These are phyloP conservation scores for Cantharellus anzutake DNA, from an alignment of 768 basidiomycete species.

Conservation along the genomic window DNA sequence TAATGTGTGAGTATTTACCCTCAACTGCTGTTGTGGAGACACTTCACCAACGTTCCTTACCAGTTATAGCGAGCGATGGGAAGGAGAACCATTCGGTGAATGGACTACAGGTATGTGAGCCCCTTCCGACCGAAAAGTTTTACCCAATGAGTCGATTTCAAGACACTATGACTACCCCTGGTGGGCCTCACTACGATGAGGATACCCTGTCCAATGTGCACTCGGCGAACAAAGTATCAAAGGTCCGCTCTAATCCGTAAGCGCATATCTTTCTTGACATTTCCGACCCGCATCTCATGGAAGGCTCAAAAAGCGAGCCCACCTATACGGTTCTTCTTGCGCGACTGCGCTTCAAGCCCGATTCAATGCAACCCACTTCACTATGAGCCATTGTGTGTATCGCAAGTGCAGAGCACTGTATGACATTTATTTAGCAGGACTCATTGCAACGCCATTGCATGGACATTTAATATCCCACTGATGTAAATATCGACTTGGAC, in stretches of 20 bases:
- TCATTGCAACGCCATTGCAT: too few relatives aligned
- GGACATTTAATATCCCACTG: too few relatives aligned
- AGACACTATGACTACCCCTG: too few relatives aligned
- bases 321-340: background rate
- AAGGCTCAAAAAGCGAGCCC: background rate
- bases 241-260: background rate
- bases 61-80: background rate
- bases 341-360: background rate
- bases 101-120: background rate
- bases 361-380: background rate
- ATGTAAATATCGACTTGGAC: too few relatives aligned
- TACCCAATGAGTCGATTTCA: too few relatives aligned
- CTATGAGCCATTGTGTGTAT: background rate
- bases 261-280: background rate
- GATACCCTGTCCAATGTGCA: background rate
- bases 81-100: background rate
- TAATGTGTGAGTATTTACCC: background rate
- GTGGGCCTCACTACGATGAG: background rate
- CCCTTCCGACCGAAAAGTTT: too few relatives aligned
- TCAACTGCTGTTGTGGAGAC: background rate
- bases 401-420: too few relatives aligned
- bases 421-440: too few relatives aligned
- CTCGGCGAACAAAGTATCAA: conserved; percentile 1
- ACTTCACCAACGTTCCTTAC: background rate
- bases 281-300: background rate